phyloP scores from a whole-genome alignment of 2,329 filamentous ascomycete species.

The Penicillium vulpinum region DNA sequence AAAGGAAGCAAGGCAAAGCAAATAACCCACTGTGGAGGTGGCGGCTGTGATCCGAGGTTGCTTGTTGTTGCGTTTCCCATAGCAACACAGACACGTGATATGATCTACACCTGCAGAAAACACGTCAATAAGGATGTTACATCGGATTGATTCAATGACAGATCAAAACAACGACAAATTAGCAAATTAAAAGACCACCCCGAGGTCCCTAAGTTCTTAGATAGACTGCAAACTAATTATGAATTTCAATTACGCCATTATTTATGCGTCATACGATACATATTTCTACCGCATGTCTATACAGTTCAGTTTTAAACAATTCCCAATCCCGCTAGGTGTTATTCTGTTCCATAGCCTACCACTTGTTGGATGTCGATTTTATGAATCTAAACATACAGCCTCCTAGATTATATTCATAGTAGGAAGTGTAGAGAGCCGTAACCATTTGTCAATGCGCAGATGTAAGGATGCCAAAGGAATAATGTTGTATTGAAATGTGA shows the following conservation, averaged over 20 bases:
- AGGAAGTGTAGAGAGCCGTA: neutral
- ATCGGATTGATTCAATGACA: neutral
- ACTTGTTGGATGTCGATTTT: neutral
- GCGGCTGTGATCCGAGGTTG: slow-evolving; percentile 11
- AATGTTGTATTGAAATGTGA: neutral
- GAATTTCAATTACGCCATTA: neutral
- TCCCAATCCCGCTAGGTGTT: neutral
- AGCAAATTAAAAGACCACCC: neutral
- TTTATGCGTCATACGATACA: neutral
- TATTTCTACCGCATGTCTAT: neutral
- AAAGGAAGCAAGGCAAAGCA: slow-evolving; percentile 8
- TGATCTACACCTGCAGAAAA: neutral
- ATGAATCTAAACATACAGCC: neutral
- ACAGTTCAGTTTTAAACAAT: neutral
- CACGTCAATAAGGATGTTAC: neutral
- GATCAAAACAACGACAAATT: too few relatives aligned
- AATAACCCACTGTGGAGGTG: slow-evolving; percentile 14
- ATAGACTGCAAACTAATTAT: too few relatives aligned
- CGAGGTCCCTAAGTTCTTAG: too few relatives aligned
- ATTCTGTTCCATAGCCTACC: too few relatives aligned
- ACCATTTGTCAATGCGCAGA: neutral
- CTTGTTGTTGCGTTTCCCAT: slow-evolving; percentile 20
- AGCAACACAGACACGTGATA: slow-evolving; percentile 13
- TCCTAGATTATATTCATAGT: neutral
- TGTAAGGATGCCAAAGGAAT: neutral